Evolutionary conservation across 2,329 filamentous ascomycete genomes (phyloP).

Genomic region (Thelonectria rubi): DNA sequence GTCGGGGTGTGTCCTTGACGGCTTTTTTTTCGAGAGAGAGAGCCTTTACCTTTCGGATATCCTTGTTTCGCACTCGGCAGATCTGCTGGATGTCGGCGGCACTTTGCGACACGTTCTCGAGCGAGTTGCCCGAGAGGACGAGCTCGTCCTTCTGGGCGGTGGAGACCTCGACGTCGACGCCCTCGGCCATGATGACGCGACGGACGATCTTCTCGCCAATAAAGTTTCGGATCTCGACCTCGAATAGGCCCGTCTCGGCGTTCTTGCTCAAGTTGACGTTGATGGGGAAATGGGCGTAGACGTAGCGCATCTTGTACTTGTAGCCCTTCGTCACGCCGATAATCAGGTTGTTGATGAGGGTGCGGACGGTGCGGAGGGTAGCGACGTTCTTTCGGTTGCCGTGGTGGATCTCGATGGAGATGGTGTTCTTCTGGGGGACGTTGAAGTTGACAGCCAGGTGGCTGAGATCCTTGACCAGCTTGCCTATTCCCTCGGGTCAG

Average conservation of each 20-base stretch:
- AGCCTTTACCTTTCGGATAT: constrained; percentile 92
- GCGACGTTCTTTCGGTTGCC: constrained; percentile 97
- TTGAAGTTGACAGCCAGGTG: constrained; percentile 97
- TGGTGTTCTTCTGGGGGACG: constrained; percentile 82
- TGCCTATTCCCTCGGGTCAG: constrained; percentile 66
- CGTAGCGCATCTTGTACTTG: constrained; percentile 99
- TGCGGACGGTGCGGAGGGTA: constrained; percentile 96
- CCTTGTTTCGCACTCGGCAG: constrained; percentile 99
- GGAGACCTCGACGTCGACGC: constrained; percentile 90
- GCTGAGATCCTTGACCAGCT: constrained; percentile 95
- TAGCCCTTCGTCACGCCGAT: constrained; percentile 98
- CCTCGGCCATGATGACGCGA: constrained; percentile 85
- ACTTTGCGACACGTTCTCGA: constrained; percentile 97
- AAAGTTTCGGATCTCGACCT: constrained; percentile 99
- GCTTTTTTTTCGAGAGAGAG: no score
- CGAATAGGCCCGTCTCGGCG: constrained; percentile 83
- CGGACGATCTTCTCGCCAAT: constrained; percentile 99
- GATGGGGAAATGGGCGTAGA: constrained; percentile 99
- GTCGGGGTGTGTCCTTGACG: no score
- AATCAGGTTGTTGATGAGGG: constrained; percentile 98
- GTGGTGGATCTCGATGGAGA: constrained; percentile 99
- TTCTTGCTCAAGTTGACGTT: constrained; percentile 99
- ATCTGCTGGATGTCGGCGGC: constrained; percentile 99
- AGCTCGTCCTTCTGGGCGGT: constrained; percentile 98
- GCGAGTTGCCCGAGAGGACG: constrained; percentile 88